phyloP scores from a whole-genome alignment of 495 filamentous ascomycete genomes.

The Trichoderma gamsii region DNA sequence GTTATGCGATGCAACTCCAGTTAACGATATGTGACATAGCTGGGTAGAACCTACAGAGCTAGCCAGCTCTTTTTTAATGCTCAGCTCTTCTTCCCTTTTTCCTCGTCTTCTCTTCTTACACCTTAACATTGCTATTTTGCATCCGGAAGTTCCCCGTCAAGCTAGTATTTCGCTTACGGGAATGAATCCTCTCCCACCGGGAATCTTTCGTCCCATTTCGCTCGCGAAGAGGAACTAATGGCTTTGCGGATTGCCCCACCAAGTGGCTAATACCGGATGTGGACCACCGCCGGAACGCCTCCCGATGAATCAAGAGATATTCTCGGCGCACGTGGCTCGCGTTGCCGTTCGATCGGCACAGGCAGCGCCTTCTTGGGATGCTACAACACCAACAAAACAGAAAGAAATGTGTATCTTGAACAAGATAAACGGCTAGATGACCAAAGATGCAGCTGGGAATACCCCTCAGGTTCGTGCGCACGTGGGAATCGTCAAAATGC shows the following conservation, averaged over 20 bases:
- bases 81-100: background rate
- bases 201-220: background rate
- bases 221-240: background rate
- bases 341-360: background rate
- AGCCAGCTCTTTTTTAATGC: background rate
- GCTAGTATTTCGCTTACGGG: conserved; percentile 2
- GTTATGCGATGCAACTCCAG: conserved; percentile 24
- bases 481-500: background rate
- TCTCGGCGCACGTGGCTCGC: background rate
- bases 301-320: background rate
- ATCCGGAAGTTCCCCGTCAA: background rate
- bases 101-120: background rate
- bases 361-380: background rate
- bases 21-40: background rate
- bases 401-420: background rate
- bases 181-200: background rate
- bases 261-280: background rate
- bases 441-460: background rate
- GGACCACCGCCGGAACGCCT: background rate
- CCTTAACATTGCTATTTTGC: background rate
- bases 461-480: background rate
- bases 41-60: background rate
- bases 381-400: background rate
- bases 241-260: background rate
- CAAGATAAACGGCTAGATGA: background rate